Evolutionary conservation across 169 alveolate species (phyloP), one percentile per base, ranked within the genome.

Genomic region (Cryptosporidium baileyi): DNA sequence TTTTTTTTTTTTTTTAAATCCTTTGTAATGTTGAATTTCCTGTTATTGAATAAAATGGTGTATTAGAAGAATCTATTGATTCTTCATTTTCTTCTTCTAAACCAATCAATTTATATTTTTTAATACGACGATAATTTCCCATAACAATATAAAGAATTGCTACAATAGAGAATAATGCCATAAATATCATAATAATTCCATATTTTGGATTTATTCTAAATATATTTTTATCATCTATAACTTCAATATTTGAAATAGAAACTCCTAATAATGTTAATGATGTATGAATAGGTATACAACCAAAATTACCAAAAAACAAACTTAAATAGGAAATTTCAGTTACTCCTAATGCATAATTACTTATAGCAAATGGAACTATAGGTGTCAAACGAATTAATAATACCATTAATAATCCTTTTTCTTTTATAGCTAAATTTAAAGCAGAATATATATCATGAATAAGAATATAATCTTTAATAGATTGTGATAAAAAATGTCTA

Each of bases 331-430:
- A 24, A 11, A 59, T 54, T 9, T 74, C 85, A 7, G 67, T 74
- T 32, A 74, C 9, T n/a, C 85, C 85, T 26, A 74, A n/a, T 32
- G 54, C 22, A 54, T 51, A 74, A 24, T 74, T 74, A 60, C 74
- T 74, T 3, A 32, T 17, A 19, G 59, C 32, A 19, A 74, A 74
- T 1, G 85, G 85, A 9, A 74, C 19, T 11, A 74, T 24, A 38
- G 59, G 85, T 22, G 67, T 26, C 44, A 74, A 43, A 34, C 85
- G 49, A 41, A 74, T 19, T 19, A 74, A 38, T 15, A 34, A 28
- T 4, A 74, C 26, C 5, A 74, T 3, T 3, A 57, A 3, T 17
- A 26, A 4, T 36, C 85, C 85, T 40, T 43, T 51, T 43, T 74
- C 67, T 17, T 41, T 54, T 8, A 34, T 54, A 32, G 34, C 30